phyloP scores from a whole-genome alignment of 257 asterid species.

The Echites panduratus region DNA sequence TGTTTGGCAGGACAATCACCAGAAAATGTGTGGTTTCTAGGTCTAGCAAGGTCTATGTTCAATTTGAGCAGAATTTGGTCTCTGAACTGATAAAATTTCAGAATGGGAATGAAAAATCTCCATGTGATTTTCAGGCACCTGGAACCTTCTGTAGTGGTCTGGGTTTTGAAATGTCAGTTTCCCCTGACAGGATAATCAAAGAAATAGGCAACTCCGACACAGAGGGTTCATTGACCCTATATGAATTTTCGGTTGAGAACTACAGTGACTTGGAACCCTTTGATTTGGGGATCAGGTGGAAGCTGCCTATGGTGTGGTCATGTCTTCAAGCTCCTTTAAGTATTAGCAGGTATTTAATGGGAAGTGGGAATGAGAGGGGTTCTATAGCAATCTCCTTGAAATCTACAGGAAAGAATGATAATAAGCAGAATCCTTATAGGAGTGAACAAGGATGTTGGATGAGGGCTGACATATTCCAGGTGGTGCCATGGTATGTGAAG shows the following conservation, averaged over 20 bases:
- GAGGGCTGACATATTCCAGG: slow-evolving; percentile 75
- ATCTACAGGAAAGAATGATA: slow-evolving; percentile 35
- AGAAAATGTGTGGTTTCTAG: slow-evolving; percentile 72
- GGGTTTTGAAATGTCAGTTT: slow-evolving; percentile 51
- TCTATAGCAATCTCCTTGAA: slow-evolving; percentile 81
- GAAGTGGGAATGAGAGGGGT: slow-evolving; percentile 98
- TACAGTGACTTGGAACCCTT: slow-evolving; percentile 53
- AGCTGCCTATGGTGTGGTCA: slow-evolving; percentile 72
- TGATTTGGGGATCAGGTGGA: slow-evolving; percentile 82
- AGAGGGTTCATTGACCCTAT: slow-evolving; percentile 44
- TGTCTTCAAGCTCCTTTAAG: slow-evolving; percentile 72
- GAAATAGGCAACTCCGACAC: slow-evolving; percentile 35
- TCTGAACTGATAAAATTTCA: slow-evolving; percentile 37
- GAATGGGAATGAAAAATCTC: slow-evolving; percentile 21
- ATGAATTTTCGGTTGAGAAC: slow-evolving; percentile 54
- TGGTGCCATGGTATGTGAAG: slow-evolving; percentile 99
- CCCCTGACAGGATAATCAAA: slow-evolving; percentile 60
- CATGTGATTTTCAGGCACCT: slow-evolving; percentile 23
- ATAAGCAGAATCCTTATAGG: slow-evolving; percentile 19
- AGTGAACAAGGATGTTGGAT: slow-evolving; percentile 42
- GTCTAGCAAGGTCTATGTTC: slow-evolving; percentile 74
- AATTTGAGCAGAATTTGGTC: slow-evolving; percentile 56
- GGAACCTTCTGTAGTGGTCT: slow-evolving; percentile 33
- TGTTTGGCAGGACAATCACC: slow-evolving; percentile 70
- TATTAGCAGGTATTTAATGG: slow-evolving; percentile 77